phyloP scores from a whole-genome alignment of 768 basidiomycete genomes.

The Lepiota venenata region DNA sequence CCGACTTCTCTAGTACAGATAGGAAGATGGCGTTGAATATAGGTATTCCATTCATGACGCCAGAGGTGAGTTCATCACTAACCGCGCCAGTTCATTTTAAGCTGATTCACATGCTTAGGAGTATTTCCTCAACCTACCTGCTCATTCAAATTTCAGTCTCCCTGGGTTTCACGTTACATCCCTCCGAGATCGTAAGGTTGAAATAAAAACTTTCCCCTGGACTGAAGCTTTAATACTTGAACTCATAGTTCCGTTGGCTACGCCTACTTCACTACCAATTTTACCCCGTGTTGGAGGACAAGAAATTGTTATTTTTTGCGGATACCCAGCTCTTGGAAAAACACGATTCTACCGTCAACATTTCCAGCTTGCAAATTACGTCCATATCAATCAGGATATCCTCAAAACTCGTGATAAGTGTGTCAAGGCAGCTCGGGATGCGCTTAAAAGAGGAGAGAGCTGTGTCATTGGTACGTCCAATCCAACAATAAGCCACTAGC shows the following conservation, averaged over 20 bases:
- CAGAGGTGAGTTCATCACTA: slow-evolving; percentile 55
- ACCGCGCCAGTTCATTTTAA: background rate
- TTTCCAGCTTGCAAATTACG: slow-evolving; percentile 67
- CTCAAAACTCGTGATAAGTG: slow-evolving; percentile 77
- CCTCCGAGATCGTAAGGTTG: slow-evolving; percentile 31
- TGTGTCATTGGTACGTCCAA: slow-evolving; percentile 71
- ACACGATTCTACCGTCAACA: slow-evolving; percentile 71
- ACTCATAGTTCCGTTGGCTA: slow-evolving; percentile 43
- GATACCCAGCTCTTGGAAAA: slow-evolving; percentile 69
- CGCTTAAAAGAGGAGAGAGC: slow-evolving; percentile 51
- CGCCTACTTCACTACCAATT: slow-evolving; percentile 48
- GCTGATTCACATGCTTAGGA: slow-evolving; percentile 45
- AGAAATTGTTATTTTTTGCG: slow-evolving; percentile 50
- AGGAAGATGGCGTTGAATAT: slow-evolving; percentile 83
- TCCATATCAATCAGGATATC: slow-evolving; percentile 86
- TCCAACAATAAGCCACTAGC: background rate
- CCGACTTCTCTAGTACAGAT: slow-evolving; percentile 81
- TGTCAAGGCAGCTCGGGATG: slow-evolving; percentile 55
- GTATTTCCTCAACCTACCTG: slow-evolving; percentile 62
- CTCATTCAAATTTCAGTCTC: slow-evolving; percentile 42
- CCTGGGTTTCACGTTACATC: slow-evolving; percentile 67
- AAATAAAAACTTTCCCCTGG: slow-evolving; percentile 2
- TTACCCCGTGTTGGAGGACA: slow-evolving; percentile 34
- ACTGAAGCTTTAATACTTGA: background rate
- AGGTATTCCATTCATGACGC: slow-evolving; percentile 73